Evolutionary conservation across 2,329 filamentous ascomycete genomes (phyloP).

Genomic region (Neocatenulostroma microsporum): DNA sequence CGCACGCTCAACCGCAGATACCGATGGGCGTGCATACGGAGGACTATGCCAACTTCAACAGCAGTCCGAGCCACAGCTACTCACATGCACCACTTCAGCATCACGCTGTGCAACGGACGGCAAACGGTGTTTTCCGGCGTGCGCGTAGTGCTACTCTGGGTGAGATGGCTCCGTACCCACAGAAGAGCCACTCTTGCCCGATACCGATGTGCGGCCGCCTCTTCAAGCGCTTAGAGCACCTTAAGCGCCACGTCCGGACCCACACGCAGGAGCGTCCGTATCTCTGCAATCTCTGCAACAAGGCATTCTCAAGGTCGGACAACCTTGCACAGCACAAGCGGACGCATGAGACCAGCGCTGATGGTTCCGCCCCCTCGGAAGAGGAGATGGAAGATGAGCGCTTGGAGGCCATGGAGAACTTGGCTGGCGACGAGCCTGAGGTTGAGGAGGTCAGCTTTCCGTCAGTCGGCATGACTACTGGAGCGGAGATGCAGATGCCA

Average conservation of each 20-base stretch:
- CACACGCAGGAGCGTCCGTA: conserved; percentile 99
- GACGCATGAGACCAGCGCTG: conserved; percentile 71
- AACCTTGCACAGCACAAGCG: conserved; percentile 88
- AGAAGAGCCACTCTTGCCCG: conserved; percentile 98
- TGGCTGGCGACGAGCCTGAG: conserved; percentile 56
- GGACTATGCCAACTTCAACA: conserved; percentile 56
- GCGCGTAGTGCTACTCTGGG: conserved; percentile 92
- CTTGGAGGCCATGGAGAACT: conserved; percentile 70
- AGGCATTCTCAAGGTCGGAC: conserved; percentile 96
- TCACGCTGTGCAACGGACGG: conserved; percentile 52
- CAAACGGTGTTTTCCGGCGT: conserved; percentile 70
- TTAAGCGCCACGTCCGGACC: conserved; percentile 98
- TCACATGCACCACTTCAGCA: conserved; percentile 41
- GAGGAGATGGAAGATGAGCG: conserved; percentile 87
- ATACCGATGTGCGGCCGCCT: conserved; percentile 94
- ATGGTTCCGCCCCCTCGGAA: conserved; percentile 59
- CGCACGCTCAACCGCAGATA: conserved; percentile 44
- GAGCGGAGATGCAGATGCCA: conserved; percentile 23
- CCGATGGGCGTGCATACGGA: conserved; percentile 56
- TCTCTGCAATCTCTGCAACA: conserved; percentile 94
- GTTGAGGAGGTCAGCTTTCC: conserved; percentile 20
- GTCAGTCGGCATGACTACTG: conserved; percentile 23
- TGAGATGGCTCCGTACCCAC: conserved; percentile 92
- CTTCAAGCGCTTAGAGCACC: conserved; percentile 98
- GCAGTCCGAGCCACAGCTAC: conserved; percentile 36